phyloP scores from a whole-genome alignment of 805 yeast genomes.

The Ogataea paradorogensis region DNA sequence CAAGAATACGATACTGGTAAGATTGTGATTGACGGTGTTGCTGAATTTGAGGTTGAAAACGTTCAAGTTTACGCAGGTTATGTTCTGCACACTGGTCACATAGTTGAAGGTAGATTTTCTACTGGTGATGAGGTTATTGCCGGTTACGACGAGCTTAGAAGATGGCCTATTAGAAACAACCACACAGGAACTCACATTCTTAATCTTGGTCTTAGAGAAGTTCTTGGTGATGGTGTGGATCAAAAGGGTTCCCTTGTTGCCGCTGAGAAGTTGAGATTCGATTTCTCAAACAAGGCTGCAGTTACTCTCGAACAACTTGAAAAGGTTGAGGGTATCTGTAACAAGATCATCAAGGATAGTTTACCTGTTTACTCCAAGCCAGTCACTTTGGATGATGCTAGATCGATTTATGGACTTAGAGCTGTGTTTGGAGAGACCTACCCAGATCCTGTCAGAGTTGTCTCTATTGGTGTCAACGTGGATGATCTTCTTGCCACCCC shows the following conservation, averaged over 20 bases:
- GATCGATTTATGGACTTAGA: slow-evolving; percentile 77
- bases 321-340: slow-evolving; percentile 72
- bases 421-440: slow-evolving; percentile 99
- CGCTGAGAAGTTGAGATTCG: slow-evolving; percentile 92
- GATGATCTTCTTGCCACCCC: slow-evolving; percentile 77
- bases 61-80: slow-evolving; percentile 94
- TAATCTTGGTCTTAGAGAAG: slow-evolving; percentile 83
- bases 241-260: slow-evolving; percentile 97
- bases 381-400: slow-evolving; percentile 71
- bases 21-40: slow-evolving; percentile 79
- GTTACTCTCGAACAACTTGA: slow-evolving; percentile 67
- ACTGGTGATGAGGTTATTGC: slow-evolving; percentile 76
- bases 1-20: slow-evolving; percentile 96
- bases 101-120: slow-evolving; percentile 71
- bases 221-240: slow-evolving; percentile 82
- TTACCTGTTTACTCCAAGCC: slow-evolving; percentile 77
- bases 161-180: slow-evolving; percentile 95
- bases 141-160: slow-evolving; percentile 86
- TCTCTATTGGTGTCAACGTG: slow-evolving; percentile 89
- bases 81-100: slow-evolving; percentile 88
- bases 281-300: slow-evolving; percentile 90
- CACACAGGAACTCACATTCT: slow-evolving; percentile 98
- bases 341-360: slow-evolving; percentile 68
- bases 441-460: slow-evolving; percentile 98
- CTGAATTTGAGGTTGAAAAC: slow-evolving; percentile 87